These are phyloP conservation scores for Scheffersomyces segobiensis DNA, from an alignment of 1,139 yeast genomes.

Conservation along the genomic window DNA sequence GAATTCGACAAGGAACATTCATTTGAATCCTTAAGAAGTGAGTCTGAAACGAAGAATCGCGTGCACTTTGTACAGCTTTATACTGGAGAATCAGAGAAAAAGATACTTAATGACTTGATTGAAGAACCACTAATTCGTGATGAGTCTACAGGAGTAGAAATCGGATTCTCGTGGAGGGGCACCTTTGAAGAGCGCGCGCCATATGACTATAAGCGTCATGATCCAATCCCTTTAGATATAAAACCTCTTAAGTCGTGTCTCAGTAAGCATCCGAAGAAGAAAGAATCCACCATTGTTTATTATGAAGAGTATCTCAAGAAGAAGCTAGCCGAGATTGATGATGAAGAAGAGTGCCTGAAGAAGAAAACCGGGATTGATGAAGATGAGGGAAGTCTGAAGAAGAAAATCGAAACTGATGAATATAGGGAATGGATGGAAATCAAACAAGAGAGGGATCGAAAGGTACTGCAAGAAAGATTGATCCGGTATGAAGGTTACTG, in stretches of 20 bases:
- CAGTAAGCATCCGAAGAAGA: neutral
- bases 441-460: neutral
- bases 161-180: neutral
- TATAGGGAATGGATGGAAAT: neutral
- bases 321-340: neutral
- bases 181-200: neutral
- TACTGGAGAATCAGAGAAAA: neutral
- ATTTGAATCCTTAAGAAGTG: neutral
- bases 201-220: neutral
- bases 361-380: neutral
- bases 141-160: neutral
- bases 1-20: neutral
- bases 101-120: neutral
- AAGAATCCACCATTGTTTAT: neutral
- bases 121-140: neutral
- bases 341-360: neutral
- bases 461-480: neutral
- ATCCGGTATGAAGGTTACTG: neutral
- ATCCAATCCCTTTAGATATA: neutral
- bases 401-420: neutral
- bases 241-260: neutral
- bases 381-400: neutral
- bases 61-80: neutral
- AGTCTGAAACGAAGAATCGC: neutral
- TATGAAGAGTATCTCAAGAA: neutral